Conservation (phyloP, 805 yeast species). For the Nakazawaea sp. region DNA sequence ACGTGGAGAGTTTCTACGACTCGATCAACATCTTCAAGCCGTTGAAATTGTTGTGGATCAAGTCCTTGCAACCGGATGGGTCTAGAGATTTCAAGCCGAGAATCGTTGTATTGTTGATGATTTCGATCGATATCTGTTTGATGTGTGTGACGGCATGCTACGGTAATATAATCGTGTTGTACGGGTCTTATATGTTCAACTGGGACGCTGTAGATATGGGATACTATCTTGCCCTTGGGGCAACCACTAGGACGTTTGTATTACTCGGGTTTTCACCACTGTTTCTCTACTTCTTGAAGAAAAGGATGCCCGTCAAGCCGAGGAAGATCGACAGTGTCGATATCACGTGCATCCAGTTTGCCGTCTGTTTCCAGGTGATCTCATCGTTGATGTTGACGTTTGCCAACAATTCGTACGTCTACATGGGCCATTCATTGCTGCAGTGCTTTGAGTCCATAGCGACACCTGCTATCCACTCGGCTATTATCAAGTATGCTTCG, state of each 20-base stretch:
- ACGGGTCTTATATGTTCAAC: constrained; percentile 42
- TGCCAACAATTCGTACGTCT: constrained; percentile 4
- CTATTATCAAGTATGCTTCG: constrained; percentile 56
- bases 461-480: constrained; percentile 53
- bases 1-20: neutral
- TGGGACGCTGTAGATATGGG: constrained; percentile 55
- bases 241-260: constrained; percentile 40
- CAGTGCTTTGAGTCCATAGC: constrained; percentile 36
- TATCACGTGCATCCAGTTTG: constrained; percentile 26
- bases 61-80: constrained; percentile 25
- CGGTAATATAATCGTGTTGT: constrained; percentile 39
- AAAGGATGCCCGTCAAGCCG: constrained; percentile 25
- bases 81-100: constrained; percentile 28
- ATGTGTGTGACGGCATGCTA: constrained; percentile 32
- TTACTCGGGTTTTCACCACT: constrained; percentile 49
- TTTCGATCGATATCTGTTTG: constrained; percentile 37
- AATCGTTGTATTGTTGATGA: constrained; percentile 39
- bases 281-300: constrained; percentile 28
- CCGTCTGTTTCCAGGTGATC: constrained; percentile 12
- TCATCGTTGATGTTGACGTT: constrained; percentile 7
- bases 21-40: constrained; percentile 34
- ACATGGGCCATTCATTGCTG: constrained; percentile 5
- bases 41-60: constrained; percentile 46
- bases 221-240: constrained; percentile 43
- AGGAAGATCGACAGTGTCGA: constrained; percentile 49